Evolutionary conservation across 805 yeast genomes (phyloP).

Genomic region (Candida incommunis): DNA sequence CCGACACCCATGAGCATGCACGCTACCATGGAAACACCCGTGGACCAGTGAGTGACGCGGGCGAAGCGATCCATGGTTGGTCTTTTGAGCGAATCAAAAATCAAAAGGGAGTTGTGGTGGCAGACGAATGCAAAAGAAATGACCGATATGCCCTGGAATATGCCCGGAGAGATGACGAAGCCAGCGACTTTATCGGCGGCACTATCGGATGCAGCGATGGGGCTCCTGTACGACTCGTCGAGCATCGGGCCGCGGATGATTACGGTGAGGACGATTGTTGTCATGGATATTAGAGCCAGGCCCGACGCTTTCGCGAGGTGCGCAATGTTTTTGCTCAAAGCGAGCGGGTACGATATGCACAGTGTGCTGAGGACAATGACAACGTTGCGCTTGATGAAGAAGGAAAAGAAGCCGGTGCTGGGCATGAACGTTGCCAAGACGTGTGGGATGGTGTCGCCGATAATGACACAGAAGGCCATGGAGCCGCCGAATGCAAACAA

Average conservation of each 20-base stretch:
- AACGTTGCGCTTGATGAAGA: conserved; percentile 52
- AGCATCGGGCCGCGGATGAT: conserved; percentile 55
- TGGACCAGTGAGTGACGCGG: conserved; percentile 68
- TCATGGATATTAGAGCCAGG: conserved; percentile 75
- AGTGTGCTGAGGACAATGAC: conserved; percentile 57
- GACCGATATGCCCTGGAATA: conserved; percentile 87
- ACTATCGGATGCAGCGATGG: not conserved
- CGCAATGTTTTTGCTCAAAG: conserved; percentile 68
- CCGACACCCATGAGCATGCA: conserved; percentile 67
- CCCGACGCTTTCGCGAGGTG: conserved; percentile 76
- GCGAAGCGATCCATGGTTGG: conserved; percentile 69
- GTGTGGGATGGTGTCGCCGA: conserved; percentile 91
- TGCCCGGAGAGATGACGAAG: conserved; percentile 39
- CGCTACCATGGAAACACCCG: conserved; percentile 65
- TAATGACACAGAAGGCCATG: conserved; percentile 85
- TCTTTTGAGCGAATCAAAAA: conserved; percentile 65
- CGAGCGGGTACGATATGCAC: conserved; percentile 68
- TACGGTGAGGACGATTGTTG: conserved; percentile 59
- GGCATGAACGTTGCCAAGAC: conserved; percentile 60
- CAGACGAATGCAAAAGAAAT: conserved; percentile 92
- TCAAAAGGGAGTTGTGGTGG: conserved; percentile 86
- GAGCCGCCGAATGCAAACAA: conserved; percentile 90
- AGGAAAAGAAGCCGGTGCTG: conserved; percentile 26
- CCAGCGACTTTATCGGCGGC: not conserved
- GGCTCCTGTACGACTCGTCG: conserved; percentile 12